Evolutionary conservation across 1,284 basidiomycete species (phyloP).

Genomic region (Mycena citricolor): DNA sequence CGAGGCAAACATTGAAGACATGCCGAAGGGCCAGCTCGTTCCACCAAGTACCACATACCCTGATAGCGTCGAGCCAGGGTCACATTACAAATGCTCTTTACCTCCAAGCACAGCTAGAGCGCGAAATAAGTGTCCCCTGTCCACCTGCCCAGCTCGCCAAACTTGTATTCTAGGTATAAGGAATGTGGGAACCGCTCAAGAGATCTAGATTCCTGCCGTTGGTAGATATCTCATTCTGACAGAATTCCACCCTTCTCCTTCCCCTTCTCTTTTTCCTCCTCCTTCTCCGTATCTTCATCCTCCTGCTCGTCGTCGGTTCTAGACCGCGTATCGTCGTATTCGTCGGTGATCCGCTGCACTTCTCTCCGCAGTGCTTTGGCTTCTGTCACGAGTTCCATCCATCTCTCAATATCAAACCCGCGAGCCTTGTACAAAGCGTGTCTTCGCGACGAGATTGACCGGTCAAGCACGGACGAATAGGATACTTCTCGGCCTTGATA

Average conservation of each 20-base stretch:
- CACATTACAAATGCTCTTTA: too few relatives aligned
- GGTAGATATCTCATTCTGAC: too few relatives aligned
- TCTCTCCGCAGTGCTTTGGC: constrained; percentile 50
- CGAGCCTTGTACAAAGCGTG: constrained; percentile 55
- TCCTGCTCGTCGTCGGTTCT: constrained; percentile 27
- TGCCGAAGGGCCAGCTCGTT: too few relatives aligned
- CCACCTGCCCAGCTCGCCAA: too few relatives aligned
- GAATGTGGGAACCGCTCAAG: too few relatives aligned
- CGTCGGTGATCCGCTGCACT: constrained; percentile 58
- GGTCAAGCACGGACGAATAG: constrained; percentile 59
- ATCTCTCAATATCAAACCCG: constrained; percentile 64
- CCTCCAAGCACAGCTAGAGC: too few relatives aligned
- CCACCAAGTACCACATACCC: too few relatives aligned
- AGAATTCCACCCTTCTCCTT: constrained; percentile 5
- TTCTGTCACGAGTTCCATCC: constrained; percentile 56
- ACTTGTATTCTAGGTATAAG: too few relatives aligned
- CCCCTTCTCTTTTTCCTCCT: constrained; percentile 15
- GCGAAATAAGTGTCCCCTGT: too few relatives aligned
- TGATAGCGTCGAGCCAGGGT: too few relatives aligned
- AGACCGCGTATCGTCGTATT: constrained; percentile 57
- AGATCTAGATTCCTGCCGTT: too few relatives aligned
- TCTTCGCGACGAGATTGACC: constrained; percentile 57
- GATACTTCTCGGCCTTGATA: constrained; percentile 71
- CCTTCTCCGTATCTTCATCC: constrained; percentile 16
- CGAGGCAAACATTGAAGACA: too few relatives aligned